phyloP scores from a whole-genome alignment of 352 stramenopile genomes.

The Pythium rishiriense region DNA sequence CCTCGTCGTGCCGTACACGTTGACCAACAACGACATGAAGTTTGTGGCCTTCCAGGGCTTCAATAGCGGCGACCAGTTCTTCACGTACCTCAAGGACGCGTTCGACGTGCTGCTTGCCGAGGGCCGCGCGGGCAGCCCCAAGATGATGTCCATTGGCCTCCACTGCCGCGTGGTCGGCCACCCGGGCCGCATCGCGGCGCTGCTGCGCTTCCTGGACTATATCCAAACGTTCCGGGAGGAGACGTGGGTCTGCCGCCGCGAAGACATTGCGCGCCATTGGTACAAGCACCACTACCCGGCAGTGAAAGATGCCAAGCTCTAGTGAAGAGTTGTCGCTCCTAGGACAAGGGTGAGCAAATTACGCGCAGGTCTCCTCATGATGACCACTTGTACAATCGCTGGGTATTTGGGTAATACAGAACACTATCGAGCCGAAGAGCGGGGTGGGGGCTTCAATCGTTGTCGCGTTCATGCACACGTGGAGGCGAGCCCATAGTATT shows the following conservation, averaged over 20 bases:
- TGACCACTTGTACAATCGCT: no score
- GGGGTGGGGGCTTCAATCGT: no score
- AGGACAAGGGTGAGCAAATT: no score
- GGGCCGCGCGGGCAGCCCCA: slow-evolving; percentile 79
- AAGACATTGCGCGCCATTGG: slow-evolving; percentile 95
- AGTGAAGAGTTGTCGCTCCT: slow-evolving; percentile 5
- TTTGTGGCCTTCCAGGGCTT: slow-evolving; percentile 93
- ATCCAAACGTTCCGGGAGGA: slow-evolving; percentile 85
- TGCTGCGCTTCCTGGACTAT: slow-evolving; percentile 95
- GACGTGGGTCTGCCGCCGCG: slow-evolving; percentile 92
- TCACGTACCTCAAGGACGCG: slow-evolving; percentile 91
- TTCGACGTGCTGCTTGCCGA: slow-evolving; percentile 91
- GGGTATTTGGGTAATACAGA: no score
- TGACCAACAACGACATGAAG: slow-evolving; percentile 97
- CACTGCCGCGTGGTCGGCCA: slow-evolving; percentile 92
- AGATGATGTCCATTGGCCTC: slow-evolving; percentile 96
- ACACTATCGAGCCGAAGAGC: no score
- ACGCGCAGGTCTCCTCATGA: no score
- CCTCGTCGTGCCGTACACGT: slow-evolving; percentile 95
- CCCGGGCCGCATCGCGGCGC: slow-evolving; percentile 85
- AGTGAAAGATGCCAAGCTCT: slow-evolving; percentile 46
- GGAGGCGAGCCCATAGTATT: no score
- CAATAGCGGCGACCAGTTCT: slow-evolving; percentile 92
- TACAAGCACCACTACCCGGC: slow-evolving; percentile 86
- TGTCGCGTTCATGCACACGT: no score